Evolutionary conservation across 257 asterid genomes (phyloP).

Genomic region (Lantana camara): DNA sequence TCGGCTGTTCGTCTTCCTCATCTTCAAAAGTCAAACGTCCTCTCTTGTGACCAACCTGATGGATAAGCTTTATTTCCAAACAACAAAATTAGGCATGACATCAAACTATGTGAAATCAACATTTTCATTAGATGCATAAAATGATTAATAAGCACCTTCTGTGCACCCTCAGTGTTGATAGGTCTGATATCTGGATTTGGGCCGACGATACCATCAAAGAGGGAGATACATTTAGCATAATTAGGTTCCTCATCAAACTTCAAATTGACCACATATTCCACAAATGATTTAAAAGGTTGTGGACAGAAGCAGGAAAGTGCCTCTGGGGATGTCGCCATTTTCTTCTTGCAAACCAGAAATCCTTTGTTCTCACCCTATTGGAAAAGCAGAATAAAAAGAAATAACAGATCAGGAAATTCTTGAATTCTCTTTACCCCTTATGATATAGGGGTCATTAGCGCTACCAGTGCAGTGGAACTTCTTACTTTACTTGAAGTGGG

Average conservation of each 20-base stretch:
- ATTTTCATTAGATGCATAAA: constrained; percentile 6
- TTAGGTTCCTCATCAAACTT: constrained; percentile 87
- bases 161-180: constrained; percentile 88
- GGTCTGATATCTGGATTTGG: constrained; percentile 80
- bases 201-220: constrained; percentile 76
- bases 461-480: no score
- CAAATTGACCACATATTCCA: constrained; percentile 75
- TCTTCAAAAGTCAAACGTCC: constrained; percentile 64
- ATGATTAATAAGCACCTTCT: constrained; percentile 51
- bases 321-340: constrained; percentile 83
- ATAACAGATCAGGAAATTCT: no score
- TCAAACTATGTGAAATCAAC: background rate
- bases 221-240: constrained; percentile 71
- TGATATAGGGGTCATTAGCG: no score
- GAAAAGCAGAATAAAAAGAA: constrained; percentile 23
- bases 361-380: constrained; percentile 85
- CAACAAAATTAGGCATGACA: constrained; percentile 29
- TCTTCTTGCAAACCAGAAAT: constrained; percentile 83
- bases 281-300: constrained; percentile 58
- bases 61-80: constrained; percentile 53
- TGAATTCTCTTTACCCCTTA: no score
- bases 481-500: no score
- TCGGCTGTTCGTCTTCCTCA: constrained; percentile 80
- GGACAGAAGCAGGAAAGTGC: constrained; percentile 74
- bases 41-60: constrained; percentile 79